phyloP scores from a whole-genome alignment of 192 early-diverging fungal genomes.

The Geranomyces michiganensis region DNA sequence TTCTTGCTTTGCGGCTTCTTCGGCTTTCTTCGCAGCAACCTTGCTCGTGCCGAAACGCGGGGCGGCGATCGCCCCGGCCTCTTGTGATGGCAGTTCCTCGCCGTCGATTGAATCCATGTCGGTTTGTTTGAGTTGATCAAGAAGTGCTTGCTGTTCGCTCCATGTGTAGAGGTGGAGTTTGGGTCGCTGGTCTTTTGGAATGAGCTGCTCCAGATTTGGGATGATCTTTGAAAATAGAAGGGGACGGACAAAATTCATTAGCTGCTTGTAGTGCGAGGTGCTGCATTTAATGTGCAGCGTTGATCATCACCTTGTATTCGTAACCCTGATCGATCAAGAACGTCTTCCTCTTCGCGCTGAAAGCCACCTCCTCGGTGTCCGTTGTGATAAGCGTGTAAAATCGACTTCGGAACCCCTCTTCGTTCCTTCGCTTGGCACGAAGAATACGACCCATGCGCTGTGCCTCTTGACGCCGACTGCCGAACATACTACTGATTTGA shows the following conservation, averaged over 20 bases:
- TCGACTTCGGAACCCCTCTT: slow-evolving; percentile 96
- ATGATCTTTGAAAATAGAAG: slow-evolving; percentile 26
- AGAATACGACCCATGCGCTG: slow-evolving; percentile 94
- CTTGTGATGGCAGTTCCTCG: not conserved
- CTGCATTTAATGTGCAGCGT: not conserved
- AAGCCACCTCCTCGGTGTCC: slow-evolving; percentile 98
- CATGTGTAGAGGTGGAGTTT: slow-evolving; percentile 15
- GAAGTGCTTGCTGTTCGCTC: slow-evolving; percentile 22
- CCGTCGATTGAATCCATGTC: slow-evolving; percentile 16
- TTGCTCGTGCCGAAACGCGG: slow-evolving; percentile 11
- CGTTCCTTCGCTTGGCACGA: slow-evolving; percentile 95
- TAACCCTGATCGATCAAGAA: slow-evolving; percentile 99
- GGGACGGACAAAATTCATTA: not conserved
- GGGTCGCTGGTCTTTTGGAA: slow-evolving; percentile 13
- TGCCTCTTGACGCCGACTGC: slow-evolving; percentile 96
- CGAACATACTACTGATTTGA: slow-evolving; percentile 97
- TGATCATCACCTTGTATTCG: slow-evolving; percentile 59
- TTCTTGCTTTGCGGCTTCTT: slow-evolving; percentile 15
- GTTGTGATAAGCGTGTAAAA: slow-evolving; percentile 97
- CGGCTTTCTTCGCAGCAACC: slow-evolving; percentile 11
- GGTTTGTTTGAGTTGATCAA: slow-evolving; percentile 14
- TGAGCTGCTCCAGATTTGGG: slow-evolving; percentile 33
- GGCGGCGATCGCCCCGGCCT: not conserved
- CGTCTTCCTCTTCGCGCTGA: slow-evolving; percentile 93
- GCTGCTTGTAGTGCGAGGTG: not conserved